A percentile compares a stretch with the other conserved stretches of the same genome.
Conservation (phyloP, 805 yeast genomes). For the Saccharomycodes ludwigii region DNA sequence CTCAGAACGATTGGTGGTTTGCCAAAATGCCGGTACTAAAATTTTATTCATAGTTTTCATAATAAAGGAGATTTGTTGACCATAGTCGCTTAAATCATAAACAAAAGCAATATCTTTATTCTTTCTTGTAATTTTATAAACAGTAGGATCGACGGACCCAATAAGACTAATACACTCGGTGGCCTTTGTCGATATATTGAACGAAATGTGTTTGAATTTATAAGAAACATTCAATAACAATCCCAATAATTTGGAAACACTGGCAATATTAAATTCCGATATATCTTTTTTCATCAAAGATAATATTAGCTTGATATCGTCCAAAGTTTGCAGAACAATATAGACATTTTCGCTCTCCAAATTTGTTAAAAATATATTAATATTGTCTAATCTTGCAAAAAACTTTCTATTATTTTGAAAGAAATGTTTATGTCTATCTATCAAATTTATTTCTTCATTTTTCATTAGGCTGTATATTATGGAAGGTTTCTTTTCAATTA, state of each 20-base stretch:
- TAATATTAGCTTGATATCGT: slow-evolving; percentile 41
- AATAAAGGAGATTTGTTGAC: slow-evolving; percentile 56
- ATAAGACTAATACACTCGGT: slow-evolving; percentile 61
- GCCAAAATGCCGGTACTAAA: slow-evolving; percentile 79
- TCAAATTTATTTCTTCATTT: slow-evolving; percentile 1
- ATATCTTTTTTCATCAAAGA: slow-evolving; percentile 36
- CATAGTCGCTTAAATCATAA: slow-evolving; percentile 47
- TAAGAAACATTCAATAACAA: slow-evolving; percentile 45
- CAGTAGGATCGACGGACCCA: slow-evolving; percentile 63
- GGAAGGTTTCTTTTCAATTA: slow-evolving; percentile 1
- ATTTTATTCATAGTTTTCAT: slow-evolving; percentile 50
- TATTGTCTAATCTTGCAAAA: neutral
- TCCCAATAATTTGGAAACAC: slow-evolving; percentile 35
- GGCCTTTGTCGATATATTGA: slow-evolving; percentile 43
- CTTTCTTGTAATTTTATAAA: slow-evolving; percentile 31
- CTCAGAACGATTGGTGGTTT: slow-evolving; percentile 74
- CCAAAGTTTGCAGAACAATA: slow-evolving; percentile 61
- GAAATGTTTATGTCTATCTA: slow-evolving; percentile 1
- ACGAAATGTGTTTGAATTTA: slow-evolving; percentile 36
- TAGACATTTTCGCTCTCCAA: slow-evolving; percentile 47
- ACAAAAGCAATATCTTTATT: slow-evolving; percentile 33
- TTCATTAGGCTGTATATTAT: slow-evolving; percentile 1
- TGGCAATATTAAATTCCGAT: slow-evolving; percentile 27
- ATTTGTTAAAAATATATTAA: slow-evolving; percentile 7
- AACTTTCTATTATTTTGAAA: neutral